Conservation (phyloP, 305 asterid genomes). For the Fraxinus platypoda region DNA sequence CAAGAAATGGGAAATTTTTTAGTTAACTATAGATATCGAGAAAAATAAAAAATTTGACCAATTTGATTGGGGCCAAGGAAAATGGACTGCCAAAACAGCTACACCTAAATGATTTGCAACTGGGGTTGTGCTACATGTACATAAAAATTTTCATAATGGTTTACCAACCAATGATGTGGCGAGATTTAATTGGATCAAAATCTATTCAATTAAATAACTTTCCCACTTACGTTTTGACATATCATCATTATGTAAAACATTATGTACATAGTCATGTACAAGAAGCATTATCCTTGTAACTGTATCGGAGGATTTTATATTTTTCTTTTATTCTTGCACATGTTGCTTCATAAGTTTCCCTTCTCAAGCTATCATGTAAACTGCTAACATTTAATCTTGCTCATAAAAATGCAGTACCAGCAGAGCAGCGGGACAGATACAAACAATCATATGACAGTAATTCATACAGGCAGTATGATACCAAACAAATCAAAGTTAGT, state of each 20-base stretch:
- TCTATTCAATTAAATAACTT: no score
- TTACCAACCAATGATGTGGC: no score
- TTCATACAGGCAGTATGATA: constrained; percentile 56
- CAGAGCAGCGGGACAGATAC: constrained; percentile 61
- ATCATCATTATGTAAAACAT: no score
- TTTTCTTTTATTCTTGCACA: not conserved
- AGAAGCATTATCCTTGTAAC: not conserved
- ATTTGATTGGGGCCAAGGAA: not conserved
- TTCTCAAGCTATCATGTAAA: constrained; percentile 2
- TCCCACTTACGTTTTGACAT: no score
- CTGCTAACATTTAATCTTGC: constrained; percentile 22
- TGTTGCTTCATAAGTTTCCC: constrained; percentile 19
- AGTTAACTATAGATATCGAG: not conserved
- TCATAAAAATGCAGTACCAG: constrained; percentile 41
- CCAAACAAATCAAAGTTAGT: constrained; percentile 64
- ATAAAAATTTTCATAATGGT: no score
- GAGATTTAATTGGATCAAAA: no score
- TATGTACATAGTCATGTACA: no score
- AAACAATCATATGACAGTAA: constrained; percentile 62
- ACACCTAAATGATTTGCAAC: not conserved
- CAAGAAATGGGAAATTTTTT: not conserved
- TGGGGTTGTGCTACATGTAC: not conserved
- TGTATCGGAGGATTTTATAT: not conserved
- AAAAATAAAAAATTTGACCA: not conserved
- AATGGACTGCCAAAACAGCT: not conserved